phyloP scores from a whole-genome alignment of 306 rosid genomes.

The Lathyrus aphaca region DNA sequence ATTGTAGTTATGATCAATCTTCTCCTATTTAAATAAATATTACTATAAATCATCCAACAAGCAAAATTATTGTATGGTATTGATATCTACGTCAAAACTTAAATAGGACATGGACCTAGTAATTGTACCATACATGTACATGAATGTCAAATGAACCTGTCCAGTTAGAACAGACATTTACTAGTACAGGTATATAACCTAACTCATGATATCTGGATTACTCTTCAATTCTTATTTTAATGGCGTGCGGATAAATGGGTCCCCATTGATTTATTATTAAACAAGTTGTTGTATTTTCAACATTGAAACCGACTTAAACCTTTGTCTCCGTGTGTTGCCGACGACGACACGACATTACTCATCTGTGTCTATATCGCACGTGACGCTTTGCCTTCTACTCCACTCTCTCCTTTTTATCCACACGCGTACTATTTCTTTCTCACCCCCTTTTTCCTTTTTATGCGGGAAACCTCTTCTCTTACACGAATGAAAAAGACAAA shows the following conservation, averaged over 20 bases:
- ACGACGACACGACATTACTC: slow-evolving; percentile 21
- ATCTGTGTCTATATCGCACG: slow-evolving; percentile 3
- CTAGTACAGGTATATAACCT: not conserved
- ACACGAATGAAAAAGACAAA: not conserved
- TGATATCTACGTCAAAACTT: slow-evolving; percentile 14
- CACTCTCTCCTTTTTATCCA: slow-evolving; percentile 41
- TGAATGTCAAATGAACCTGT: slow-evolving; percentile 16
- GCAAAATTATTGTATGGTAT: not conserved
- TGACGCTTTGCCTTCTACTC: slow-evolving; percentile 37
- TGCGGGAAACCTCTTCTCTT: slow-evolving; percentile 10
- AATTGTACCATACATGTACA: slow-evolving; percentile 38
- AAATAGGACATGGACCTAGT: slow-evolving; percentile 37
- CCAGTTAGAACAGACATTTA: slow-evolving; percentile 27
- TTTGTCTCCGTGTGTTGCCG: slow-evolving; percentile 44
- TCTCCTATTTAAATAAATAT: not conserved
- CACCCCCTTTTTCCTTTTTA: not conserved
- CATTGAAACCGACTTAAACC: slow-evolving; percentile 26
- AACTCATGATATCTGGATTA: not conserved
- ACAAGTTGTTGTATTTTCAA: not conserved
- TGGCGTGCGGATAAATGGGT: slow-evolving; percentile 14
- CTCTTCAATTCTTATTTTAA: not conserved
- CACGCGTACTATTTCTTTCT: slow-evolving; percentile 4
- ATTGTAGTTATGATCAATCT: not conserved
- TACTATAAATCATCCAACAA: not conserved
- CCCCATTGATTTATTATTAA: slow-evolving; percentile 34